Conservation (phyloP, 177 flowering plant species). For the Tripterygium wilfordii region DNA sequence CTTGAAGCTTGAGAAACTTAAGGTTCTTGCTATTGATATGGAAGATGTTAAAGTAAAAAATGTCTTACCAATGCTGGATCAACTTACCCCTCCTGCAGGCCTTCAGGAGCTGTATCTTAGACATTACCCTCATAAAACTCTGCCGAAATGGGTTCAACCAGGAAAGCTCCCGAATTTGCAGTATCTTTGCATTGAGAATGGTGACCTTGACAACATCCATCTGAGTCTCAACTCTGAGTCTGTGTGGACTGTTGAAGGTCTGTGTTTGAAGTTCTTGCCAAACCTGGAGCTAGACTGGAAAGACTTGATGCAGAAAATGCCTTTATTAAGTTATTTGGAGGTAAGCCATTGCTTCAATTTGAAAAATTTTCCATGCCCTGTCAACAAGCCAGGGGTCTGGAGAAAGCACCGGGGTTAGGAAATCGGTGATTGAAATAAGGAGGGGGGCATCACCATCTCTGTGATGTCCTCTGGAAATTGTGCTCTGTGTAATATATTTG, state of each 20-base stretch:
- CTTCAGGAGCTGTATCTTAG: slow-evolving; percentile 14
- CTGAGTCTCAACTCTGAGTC: no score
- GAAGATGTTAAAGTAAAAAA: slow-evolving; percentile 1
- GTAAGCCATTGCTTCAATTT: slow-evolving; percentile 9
- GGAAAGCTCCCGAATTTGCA: slow-evolving; percentile 4
- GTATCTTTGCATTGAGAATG: slow-evolving; percentile 15
- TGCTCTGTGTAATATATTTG: no score
- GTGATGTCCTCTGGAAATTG: no score
- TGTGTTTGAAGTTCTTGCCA: slow-evolving; percentile 10
- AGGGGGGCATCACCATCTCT: no score
- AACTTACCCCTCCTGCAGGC: slow-evolving; percentile 15
- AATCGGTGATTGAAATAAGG: no score
- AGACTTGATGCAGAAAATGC: slow-evolving; percentile 9
- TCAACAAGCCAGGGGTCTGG: slow-evolving; percentile 4
- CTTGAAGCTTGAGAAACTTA: slow-evolving; percentile 5
- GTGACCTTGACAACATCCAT: neutral
- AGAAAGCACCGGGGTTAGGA: no score
- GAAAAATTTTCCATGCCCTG: slow-evolving; percentile 3
- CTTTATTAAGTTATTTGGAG: slow-evolving; percentile 11
- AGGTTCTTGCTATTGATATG: slow-evolving; percentile 11
- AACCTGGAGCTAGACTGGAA: slow-evolving; percentile 11
- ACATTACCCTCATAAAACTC: slow-evolving; percentile 6
- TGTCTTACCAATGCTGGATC: slow-evolving; percentile 2
- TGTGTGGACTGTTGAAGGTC: slow-evolving; percentile 14
- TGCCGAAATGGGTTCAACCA: slow-evolving; percentile 15